These are phyloP conservation scores for Calocybe gangraenosa DNA, from an alignment of 768 basidiomycete species.

Conservation along the genomic window DNA sequence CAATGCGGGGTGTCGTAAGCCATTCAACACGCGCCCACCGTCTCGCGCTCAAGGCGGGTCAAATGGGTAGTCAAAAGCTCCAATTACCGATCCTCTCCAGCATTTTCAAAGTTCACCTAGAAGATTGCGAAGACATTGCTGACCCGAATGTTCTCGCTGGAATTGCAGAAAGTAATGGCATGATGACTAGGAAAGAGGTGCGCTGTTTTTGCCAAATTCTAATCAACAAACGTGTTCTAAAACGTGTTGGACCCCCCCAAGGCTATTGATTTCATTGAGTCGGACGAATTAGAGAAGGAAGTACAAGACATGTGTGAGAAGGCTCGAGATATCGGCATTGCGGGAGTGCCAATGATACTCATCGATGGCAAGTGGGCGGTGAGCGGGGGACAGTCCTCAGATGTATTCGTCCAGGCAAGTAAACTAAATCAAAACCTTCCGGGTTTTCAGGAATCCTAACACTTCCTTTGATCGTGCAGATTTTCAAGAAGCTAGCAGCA, in stretches of 20 bases:
- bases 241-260: constrained; percentile 23
- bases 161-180: constrained; percentile 47
- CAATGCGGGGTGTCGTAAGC: constrained; percentile 55
- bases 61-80: constrained; percentile 52
- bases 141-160: constrained; percentile 56
- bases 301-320: constrained; percentile 59
- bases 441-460: no score
- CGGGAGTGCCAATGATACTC: constrained; percentile 76
- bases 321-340: constrained; percentile 63
- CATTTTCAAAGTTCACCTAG: constrained; percentile 65
- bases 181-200: constrained; percentile 63
- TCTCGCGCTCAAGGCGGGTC: constrained; percentile 64
- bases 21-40: constrained; percentile 72
- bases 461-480: constrained; percentile 20
- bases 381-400: constrained; percentile 68
- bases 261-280: constrained; percentile 61
- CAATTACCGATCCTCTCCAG: constrained; percentile 55
- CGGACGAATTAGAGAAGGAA: constrained; percentile 61
- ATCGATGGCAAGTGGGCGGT: constrained; percentile 78
- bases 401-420: constrained; percentile 64
- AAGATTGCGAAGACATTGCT: constrained; percentile 59
- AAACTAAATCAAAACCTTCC: neutral
- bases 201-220: constrained; percentile 17
- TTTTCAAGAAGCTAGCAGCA: constrained; percentile 49
- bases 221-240: neutral